phyloP scores from a whole-genome alignment of 2,329 filamentous ascomycete genomes.

The Colletotrichum viniferum region DNA sequence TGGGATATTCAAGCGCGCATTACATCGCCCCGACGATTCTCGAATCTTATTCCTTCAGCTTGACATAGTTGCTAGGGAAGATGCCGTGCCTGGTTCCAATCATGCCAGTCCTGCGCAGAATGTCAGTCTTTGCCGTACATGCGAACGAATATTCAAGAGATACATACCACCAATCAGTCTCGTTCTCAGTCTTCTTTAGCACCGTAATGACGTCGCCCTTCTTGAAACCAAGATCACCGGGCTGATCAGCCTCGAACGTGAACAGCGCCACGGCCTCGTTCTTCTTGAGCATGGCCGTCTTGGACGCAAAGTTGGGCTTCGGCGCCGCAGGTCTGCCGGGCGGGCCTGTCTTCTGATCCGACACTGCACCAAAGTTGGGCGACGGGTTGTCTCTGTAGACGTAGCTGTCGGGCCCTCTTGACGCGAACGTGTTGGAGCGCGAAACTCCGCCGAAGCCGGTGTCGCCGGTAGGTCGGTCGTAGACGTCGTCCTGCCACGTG shows the following conservation, averaged over 20 bases:
- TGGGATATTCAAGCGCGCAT: constrained; percentile 3
- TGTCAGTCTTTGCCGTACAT: background rate
- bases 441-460: constrained; percentile 36
- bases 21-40: background rate
- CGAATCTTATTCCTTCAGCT: constrained; percentile 56
- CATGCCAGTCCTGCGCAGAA: constrained; percentile 74
- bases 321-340: constrained; percentile 84
- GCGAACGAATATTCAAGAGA: accelerated
- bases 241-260: constrained; percentile 93
- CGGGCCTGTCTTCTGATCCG: constrained; percentile 50
- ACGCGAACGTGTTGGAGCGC: constrained; percentile 57
- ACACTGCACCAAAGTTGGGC: constrained; percentile 16
- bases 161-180: constrained; percentile 90
- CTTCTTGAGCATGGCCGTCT: constrained; percentile 59
- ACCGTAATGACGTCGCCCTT: constrained; percentile 98
- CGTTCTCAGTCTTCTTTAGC: constrained; percentile 90
- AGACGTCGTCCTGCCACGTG: constrained; percentile 79
- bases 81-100: constrained; percentile 86
- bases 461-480: constrained; percentile 59
- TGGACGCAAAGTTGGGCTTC: constrained; percentile 80
- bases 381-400: constrained; percentile 53
- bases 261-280: constrained; percentile 92
- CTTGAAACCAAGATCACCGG: constrained; percentile 83
- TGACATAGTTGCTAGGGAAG: constrained; percentile 84
- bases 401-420: constrained; percentile 54